Base-by-base conservation (phyloP, 495 filamentous ascomycete genomes). In the Astrothelium macrocarpum region DNA sequence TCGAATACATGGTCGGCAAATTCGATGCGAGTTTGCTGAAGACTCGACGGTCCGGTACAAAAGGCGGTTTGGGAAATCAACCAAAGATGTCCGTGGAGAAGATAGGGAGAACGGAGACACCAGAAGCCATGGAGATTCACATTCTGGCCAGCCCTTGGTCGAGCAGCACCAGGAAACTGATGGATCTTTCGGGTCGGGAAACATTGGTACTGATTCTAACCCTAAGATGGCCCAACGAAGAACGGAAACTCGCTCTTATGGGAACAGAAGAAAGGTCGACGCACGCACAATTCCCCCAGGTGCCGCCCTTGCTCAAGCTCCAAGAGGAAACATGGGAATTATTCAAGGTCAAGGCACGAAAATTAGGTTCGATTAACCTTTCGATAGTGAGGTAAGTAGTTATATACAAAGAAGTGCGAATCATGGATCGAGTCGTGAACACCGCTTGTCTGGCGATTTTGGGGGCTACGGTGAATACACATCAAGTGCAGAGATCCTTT, bases 11-110 rank as follows among this genome's bases (percentile, higher is more conserved):
- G 89, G 93, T 20, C 83, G 95, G 18, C 81, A 82, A 59, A 78
- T 99, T 70, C 85, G 90, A 67, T 88, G 92, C 78, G 94, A 99
- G 72, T 89, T 91, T 70, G 94, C 95, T 10, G 93, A 99, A 77
- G 93, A 95, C 72, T 84, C 91, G 45, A 81, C 85, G 61, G 82
- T 84, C 29, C 78, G 94, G 49, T 97, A 99, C 74, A 89, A 90
- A 77, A 97, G 97, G 78, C 85, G 94, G 11, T 97, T 88, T 74
- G 89, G 90, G 56, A 91, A 90, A 74, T 87, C 49, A 20, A 10
- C 49, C 20, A 56, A 86, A 49, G 75, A 74, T 2, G 39, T 14
- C 12, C 28, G 20, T 56, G 1, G 10, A 7, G 73, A 76, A 72
- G 81, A 68, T 25, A 72, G 72, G 5, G 53, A 75, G 14, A 66